These are phyloP conservation scores for Epichloe baconii DNA, from an alignment of 2,329 filamentous ascomycete species.

Conservation along the genomic window DNA sequence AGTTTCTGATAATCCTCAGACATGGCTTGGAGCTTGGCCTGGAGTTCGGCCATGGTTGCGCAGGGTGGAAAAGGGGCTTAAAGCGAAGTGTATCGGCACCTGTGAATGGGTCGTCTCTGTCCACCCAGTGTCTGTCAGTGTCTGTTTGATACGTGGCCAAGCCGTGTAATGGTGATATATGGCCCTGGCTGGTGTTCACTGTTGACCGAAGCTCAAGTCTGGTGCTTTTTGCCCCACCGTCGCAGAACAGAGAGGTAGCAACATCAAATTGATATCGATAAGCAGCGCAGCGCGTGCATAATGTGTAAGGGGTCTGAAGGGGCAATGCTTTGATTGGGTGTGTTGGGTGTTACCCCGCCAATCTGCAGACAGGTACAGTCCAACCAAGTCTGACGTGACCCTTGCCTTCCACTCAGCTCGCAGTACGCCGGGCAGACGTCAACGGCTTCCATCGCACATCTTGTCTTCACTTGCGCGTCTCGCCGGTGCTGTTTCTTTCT, in stretches of 20 bases:
- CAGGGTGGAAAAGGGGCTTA: background rate
- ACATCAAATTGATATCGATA: background rate
- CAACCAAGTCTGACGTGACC: conserved; percentile 1
- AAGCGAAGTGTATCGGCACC: background rate
- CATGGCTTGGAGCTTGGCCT: conserved; percentile 67
- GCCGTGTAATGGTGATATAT: too few relatives aligned
- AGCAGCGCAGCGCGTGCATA: background rate
- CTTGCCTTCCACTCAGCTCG: background rate
- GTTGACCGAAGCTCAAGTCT: too few relatives aligned
- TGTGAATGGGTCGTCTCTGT: background rate
- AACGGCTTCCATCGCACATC: background rate
- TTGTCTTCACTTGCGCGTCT: background rate
- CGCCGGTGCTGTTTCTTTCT: background rate
- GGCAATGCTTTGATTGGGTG: background rate
- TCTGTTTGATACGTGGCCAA: background rate
- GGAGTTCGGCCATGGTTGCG: conserved; percentile 51
- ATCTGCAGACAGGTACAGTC: conserved; percentile 9
- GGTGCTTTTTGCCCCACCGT: background rate
- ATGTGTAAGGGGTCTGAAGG: background rate
- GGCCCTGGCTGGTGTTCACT: too few relatives aligned
- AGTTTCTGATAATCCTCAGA: conserved; percentile 81
- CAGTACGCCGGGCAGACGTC: background rate
- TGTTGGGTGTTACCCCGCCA: conserved; percentile 24
- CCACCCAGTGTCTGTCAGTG: background rate
- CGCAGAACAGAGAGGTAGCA: background rate